Base-by-base conservation (phyloP, 805 yeast genomes). In the Saturnispora gosingensis region DNA sequence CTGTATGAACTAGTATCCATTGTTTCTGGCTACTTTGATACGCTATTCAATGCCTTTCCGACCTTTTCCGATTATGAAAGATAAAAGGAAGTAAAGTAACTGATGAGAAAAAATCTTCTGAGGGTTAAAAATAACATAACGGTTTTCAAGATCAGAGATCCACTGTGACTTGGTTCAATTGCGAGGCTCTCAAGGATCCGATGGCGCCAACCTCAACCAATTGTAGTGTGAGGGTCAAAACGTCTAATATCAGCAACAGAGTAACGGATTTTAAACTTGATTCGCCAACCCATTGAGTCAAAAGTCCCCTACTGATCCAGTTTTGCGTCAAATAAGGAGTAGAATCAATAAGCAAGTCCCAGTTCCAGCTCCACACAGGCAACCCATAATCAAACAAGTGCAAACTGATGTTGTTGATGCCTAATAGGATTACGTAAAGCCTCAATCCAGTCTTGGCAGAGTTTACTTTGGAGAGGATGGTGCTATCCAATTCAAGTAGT, bases 231-330 rank as follows among this genome's bases (percentile, higher is more conserved):
- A 49, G 11, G 9, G 43, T 16, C 25, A 43, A 13, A 2, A 43
- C 6, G 20, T 49, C 51, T 10, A 49, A 22, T 8, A 16, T n/a
- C 10, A 48, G 13, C 11, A 42, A 11, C n/a, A 32, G 6, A 4
- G 30, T 4, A 5, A 34, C 15, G 5, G 45, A 18, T 11, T n/a
- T 15, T 2, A 15, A 7, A n/a, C 38, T 18, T 13, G 34, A n/a
- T 42, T 48, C 46, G 9, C 51, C 51, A 11, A 49, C 20, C 40
- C 45, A 43, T 27, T 43, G 47, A n/a, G 43, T 38, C 28, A 49
- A 43, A 27, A 49, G n/a, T 7, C 46, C 51, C 24, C 35, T 27
- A 22, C 16, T 25, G n/a, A 25, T 35, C 40, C 40, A 49, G 13
- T 32, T 42, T 24, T 34, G 47, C 4, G 27, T 45, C 18, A 32